Percentiles rank a stretch among this genome's conserved stretches.
Conservation (phyloP, 257 asterid genomes). For the Solanum chiquidenum region DNA sequence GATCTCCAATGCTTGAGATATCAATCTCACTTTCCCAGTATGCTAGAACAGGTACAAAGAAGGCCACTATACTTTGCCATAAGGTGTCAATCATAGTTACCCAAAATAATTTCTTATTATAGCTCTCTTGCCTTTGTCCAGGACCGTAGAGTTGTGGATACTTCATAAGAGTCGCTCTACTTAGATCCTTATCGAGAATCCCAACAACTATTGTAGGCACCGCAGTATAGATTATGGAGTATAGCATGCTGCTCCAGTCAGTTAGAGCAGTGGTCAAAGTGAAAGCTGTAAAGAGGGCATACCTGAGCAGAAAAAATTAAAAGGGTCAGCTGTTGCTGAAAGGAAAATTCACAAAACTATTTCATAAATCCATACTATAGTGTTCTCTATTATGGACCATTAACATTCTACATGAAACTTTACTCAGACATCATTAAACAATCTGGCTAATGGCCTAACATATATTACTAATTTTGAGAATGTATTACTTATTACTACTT, state of each 20-base stretch:
- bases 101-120: constrained; percentile 70
- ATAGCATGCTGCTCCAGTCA: constrained; percentile 94
- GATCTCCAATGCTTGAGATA: constrained; percentile 80
- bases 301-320: constrained; percentile 40
- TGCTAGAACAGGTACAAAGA: constrained; percentile 63
- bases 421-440: background rate
- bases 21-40: constrained; percentile 65
- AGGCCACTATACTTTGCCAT: constrained; percentile 83
- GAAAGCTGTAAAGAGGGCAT: constrained; percentile 66
- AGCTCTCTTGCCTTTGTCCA: constrained; percentile 84
- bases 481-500: background rate
- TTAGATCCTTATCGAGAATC: constrained; percentile 75
- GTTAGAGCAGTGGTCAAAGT: constrained; percentile 87
- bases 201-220: constrained; percentile 83
- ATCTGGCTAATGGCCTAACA: background rate
- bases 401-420: background rate
- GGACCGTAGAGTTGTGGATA: constrained; percentile 81
- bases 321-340: constrained; percentile 7
- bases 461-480: background rate
- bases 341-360: background rate
- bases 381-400: background rate
- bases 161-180: constrained; percentile 60
- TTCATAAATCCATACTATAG: background rate
- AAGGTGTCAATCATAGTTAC: constrained; percentile 64
- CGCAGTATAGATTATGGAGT: constrained; percentile 75